These are phyloP conservation scores for Globisporangium spinosum DNA, from an alignment of 352 stramenopile genomes.

Conservation along the genomic window DNA sequence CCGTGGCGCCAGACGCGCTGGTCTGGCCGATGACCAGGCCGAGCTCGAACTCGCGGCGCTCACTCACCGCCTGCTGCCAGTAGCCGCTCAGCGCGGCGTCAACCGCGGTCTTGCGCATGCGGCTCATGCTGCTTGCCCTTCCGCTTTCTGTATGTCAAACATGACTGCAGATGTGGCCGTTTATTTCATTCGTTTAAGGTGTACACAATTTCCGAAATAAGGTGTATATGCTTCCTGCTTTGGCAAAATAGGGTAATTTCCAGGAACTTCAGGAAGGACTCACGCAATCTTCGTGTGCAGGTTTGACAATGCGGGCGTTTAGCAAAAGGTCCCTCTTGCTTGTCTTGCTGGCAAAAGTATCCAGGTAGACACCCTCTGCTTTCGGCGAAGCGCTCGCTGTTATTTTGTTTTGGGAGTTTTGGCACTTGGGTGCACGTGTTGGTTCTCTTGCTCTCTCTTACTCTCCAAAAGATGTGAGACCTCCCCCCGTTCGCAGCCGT, in stretches of 20 bases:
- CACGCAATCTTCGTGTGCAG: not conserved
- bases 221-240: not conserved
- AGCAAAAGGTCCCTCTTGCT: not conserved
- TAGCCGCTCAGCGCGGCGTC: constrained; percentile 23
- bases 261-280: not conserved
- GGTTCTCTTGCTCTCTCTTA: not conserved
- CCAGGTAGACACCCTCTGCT: not conserved
- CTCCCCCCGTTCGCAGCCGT: not conserved
- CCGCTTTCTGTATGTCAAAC: constrained; percentile 4
- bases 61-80: constrained; percentile 22
- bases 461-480: not conserved
- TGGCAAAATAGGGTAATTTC: not conserved
- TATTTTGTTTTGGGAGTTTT: not conserved
- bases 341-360: not conserved
- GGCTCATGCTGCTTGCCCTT: constrained; percentile 22
- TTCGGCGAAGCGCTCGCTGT: too few relatives aligned
- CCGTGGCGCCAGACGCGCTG: constrained; percentile 26
- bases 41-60: constrained; percentile 42
- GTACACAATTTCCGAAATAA: not conserved
- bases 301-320: not conserved
- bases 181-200: not conserved
- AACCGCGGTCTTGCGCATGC: constrained; percentile 28
- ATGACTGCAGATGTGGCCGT: not conserved
- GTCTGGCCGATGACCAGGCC: constrained; percentile 60
- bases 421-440: not conserved